Conservation (phyloP, 2,329 filamentous ascomycete genomes). For the Geoglossum cookeanum region DNA sequence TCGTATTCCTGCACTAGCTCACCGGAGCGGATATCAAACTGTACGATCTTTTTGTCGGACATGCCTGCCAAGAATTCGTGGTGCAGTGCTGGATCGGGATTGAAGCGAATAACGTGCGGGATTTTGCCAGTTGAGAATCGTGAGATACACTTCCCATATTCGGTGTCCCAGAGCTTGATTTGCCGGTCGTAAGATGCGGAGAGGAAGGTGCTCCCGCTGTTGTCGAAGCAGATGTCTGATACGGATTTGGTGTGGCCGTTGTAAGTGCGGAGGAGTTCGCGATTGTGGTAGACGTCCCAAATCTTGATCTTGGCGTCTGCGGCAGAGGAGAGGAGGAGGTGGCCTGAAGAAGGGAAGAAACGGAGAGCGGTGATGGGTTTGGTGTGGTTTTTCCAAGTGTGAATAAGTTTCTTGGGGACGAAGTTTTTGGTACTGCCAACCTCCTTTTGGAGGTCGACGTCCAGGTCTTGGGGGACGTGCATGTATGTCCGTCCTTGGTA, state of each 20-base stretch:
- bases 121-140: slow-evolving; percentile 90
- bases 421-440: slow-evolving; percentile 67
- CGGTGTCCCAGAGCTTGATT: slow-evolving; percentile 97
- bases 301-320: slow-evolving; percentile 85
- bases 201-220: slow-evolving; percentile 65
- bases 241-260: slow-evolving; percentile 78
- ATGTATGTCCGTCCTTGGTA: slow-evolving; percentile 95
- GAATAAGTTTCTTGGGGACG: slow-evolving; percentile 82
- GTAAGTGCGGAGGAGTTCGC: slow-evolving; percentile 79
- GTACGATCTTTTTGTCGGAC: slow-evolving; percentile 97
- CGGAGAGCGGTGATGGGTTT: slow-evolving; percentile 76
- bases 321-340: slow-evolving; percentile 73
- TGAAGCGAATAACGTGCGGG: slow-evolving; percentile 86
- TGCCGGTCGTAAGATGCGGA: slow-evolving; percentile 84
- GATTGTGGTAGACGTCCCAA: slow-evolving; percentile 83
- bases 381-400: slow-evolving; percentile 71
- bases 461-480: slow-evolving; percentile 85
- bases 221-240: slow-evolving; percentile 77
- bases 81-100: slow-evolving; percentile 54
- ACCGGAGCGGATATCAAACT: slow-evolving; percentile 73
- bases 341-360: slow-evolving; percentile 76
- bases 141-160: slow-evolving; percentile 72
- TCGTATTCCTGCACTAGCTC: slow-evolving; percentile 94
- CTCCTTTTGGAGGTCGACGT: slow-evolving; percentile 69
- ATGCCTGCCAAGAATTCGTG: slow-evolving; percentile 92